These are phyloP conservation scores for Solanum ossicruentum DNA, from an alignment of 257 asterid genomes.

Conservation along the genomic window DNA sequence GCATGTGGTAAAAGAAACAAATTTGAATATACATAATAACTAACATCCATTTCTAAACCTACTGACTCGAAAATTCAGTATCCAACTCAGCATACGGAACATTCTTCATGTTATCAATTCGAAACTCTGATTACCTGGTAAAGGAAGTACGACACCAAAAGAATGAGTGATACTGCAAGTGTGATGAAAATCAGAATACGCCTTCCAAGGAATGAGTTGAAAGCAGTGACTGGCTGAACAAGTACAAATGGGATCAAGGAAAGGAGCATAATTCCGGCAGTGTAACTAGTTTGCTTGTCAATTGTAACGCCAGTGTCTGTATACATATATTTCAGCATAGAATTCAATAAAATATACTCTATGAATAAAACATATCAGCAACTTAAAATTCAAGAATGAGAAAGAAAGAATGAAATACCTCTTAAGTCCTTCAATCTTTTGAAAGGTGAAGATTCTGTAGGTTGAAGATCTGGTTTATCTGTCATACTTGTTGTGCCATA, in stretches of 20 bases:
- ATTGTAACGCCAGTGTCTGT: conserved; percentile 30
- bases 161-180: conserved; percentile 18
- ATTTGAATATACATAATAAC: background rate
- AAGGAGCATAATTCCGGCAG: conserved; percentile 41
- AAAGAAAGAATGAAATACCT: background rate
- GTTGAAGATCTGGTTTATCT: background rate
- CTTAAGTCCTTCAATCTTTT: background rate
- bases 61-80: background rate
- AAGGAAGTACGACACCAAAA: conserved; percentile 27
- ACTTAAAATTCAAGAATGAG: background rate
- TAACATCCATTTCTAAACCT: background rate
- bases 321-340: background rate
- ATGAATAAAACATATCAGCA: background rate
- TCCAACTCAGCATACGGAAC: background rate
- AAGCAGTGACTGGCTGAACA: conserved; percentile 16
- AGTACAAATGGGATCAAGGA: conserved; percentile 36
- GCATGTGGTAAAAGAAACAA: background rate
- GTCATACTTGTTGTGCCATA: conserved; percentile 7
- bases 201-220: conserved; percentile 1
- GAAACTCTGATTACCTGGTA: conserved; percentile 24
- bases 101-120: background rate
- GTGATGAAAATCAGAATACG: conserved; percentile 25
- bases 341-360: background rate
- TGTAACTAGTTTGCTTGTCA: conserved; percentile 32
- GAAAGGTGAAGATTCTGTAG: background rate